Conservation (phyloP, 2,329 filamentous ascomycete species). For the Ascochyta rabiei region DNA sequence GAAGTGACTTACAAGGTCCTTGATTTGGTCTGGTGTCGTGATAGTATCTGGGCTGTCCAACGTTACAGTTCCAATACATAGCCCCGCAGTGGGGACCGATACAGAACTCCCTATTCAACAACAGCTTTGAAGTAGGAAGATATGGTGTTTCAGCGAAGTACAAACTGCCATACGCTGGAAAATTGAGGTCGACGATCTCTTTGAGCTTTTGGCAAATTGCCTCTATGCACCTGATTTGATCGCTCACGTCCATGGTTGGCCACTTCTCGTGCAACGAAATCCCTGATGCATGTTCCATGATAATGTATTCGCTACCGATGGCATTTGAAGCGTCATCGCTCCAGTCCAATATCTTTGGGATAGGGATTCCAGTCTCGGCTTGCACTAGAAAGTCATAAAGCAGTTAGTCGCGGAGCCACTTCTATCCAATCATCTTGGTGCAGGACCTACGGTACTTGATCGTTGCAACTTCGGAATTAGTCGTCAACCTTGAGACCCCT, state of each 20-base stretch:
- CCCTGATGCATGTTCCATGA: slow-evolving; percentile 47
- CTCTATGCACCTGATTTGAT: slow-evolving; percentile 46
- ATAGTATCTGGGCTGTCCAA: slow-evolving; percentile 44
- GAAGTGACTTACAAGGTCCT: slow-evolving; percentile 47
- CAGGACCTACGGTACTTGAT: slow-evolving; percentile 49
- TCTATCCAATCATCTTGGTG: slow-evolving; percentile 5
- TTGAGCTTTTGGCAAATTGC: slow-evolving; percentile 34
- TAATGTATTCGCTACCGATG: slow-evolving; percentile 49
- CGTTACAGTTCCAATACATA: slow-evolving; percentile 40
- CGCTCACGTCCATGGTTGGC: slow-evolving; percentile 41
- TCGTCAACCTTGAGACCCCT: slow-evolving; percentile 47
- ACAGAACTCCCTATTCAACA: slow-evolving; percentile 29
- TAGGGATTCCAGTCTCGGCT: slow-evolving; percentile 48
- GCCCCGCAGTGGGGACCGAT: slow-evolving; percentile 41
- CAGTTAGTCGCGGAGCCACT: slow-evolving; percentile 18
- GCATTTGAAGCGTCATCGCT: slow-evolving; percentile 44
- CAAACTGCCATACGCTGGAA: slow-evolving; percentile 50
- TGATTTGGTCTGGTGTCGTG: slow-evolving; percentile 40
- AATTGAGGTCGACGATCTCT: slow-evolving; percentile 42
- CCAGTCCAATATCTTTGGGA: slow-evolving; percentile 53
- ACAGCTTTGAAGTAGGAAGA: slow-evolving; percentile 14
- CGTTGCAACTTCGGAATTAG: slow-evolving; percentile 55
- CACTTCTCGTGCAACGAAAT: slow-evolving; percentile 42
- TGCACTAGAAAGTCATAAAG: slow-evolving; percentile 37
- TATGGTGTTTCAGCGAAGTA: slow-evolving; percentile 32